A percentile compares a stretch with the other conserved stretches of the same genome.
Conservation (phyloP, 305 asterid species). For the Plantago coronopus region DNA sequence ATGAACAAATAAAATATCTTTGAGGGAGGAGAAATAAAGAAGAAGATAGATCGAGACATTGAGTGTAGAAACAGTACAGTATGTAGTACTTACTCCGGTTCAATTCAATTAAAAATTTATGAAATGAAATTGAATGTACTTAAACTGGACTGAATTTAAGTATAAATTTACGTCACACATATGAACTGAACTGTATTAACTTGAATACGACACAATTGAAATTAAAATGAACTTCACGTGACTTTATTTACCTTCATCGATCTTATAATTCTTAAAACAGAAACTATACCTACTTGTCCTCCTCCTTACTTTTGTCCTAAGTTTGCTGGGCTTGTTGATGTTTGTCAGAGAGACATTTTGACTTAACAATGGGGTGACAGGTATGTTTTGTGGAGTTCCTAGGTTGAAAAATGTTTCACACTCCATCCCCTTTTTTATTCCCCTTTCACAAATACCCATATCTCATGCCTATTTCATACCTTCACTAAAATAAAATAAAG, state of each 20-base stretch:
- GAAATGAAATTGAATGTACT: no score
- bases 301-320: slow-evolving; percentile 35
- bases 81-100: no score
- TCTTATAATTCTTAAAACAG: slow-evolving; percentile 18
- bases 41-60: neutral
- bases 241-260: slow-evolving; percentile 13
- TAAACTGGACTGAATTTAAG: no score
- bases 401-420: slow-evolving; percentile 30
- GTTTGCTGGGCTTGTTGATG: slow-evolving; percentile 20
- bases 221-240: no score
- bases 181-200: no score
- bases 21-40: neutral
- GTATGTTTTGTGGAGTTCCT: slow-evolving; percentile 32
- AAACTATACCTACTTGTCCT: slow-evolving; percentile 22
- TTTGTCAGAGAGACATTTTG: slow-evolving; percentile 18
- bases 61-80: no score
- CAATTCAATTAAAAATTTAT: no score
- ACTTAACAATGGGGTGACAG: slow-evolving; percentile 25
- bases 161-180: no score
- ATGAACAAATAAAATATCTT: neutral
- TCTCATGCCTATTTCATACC: slow-evolving; percentile 2
- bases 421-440: slow-evolving; percentile 18
- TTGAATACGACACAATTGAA: no score
- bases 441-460: slow-evolving; percentile 31
- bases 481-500: neutral